Percentiles rank a stretch among this genome's conserved stretches.
These are phyloP conservation scores for Rutidosis leptorrhynchoides DNA, from an alignment of 129 eudicot species.

Conservation along the genomic window DNA sequence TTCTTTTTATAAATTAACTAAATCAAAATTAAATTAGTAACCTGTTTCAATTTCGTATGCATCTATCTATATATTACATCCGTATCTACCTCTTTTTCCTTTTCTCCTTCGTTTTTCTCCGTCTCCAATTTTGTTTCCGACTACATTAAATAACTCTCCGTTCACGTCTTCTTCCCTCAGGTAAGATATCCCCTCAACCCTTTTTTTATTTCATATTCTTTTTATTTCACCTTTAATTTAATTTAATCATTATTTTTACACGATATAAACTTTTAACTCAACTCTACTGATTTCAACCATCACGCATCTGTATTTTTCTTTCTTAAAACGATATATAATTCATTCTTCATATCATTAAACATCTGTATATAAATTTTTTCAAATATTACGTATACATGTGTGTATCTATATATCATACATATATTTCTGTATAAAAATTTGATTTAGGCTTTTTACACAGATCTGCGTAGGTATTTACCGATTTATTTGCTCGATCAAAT, in stretches of 20 bases:
- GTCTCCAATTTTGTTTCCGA: neutral
- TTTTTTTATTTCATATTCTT: neutral
- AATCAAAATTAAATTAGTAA: no score
- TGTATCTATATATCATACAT: neutral
- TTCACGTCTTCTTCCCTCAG: neutral
- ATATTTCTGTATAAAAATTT: neutral
- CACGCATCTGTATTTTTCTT: no score
- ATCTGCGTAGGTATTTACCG: constrained; percentile 20
- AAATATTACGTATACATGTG: neutral
- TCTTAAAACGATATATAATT: no score
- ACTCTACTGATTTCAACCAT: neutral
- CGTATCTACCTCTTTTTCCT: constrained; percentile 15
- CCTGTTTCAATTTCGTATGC: constrained; percentile 15
- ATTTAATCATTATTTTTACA: neutral
- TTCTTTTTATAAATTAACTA: no score
- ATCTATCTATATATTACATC: constrained; percentile 21
- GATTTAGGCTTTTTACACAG: constrained; percentile 15
- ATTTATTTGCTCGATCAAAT: neutral
- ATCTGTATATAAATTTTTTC: neutral
- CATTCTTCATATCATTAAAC: neutral
- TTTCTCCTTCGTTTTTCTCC: constrained; percentile 20
- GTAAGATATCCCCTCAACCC: neutral
- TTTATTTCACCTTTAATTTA: neutral
- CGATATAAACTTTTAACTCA: no score
- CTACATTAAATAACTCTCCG: neutral